Conservation (phyloP, 352 stramenopile genomes). For the Paralagenidium karlingii region DNA sequence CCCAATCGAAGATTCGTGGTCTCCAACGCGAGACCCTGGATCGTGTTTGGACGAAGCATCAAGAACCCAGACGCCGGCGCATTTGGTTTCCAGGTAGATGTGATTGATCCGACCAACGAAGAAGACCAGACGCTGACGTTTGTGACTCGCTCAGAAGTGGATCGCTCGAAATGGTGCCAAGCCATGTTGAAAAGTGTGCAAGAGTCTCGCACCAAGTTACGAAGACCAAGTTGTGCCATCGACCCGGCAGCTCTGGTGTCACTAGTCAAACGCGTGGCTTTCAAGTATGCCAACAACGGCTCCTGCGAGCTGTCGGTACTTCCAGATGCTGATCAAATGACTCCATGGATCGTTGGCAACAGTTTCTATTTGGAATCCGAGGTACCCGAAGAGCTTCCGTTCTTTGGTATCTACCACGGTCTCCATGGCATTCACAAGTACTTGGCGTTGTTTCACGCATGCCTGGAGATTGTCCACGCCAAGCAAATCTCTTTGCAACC, state of each 20-base stretch:
- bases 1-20: no score
- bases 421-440: conserved; percentile 55
- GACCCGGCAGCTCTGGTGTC: conserved; percentile 48
- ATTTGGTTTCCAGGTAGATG: conserved; percentile 70
- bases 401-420: conserved; percentile 66
- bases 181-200: conserved; percentile 33
- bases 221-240: conserved; percentile 40
- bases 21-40: conserved; percentile 64
- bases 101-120: conserved; percentile 58
- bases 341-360: conserved; percentile 33
- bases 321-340: conserved; percentile 43
- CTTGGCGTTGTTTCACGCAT: conserved; percentile 47
- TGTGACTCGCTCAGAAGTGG: conserved; percentile 42
- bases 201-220: conserved; percentile 21
- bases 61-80: conserved; percentile 51
- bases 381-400: conserved; percentile 64
- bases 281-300: conserved; percentile 27
- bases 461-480: conserved; percentile 36
- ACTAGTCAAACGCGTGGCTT: conserved; percentile 47
- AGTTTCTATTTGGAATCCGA: conserved; percentile 70
- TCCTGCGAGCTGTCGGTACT: no score
- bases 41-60: conserved; percentile 51
- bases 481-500: conserved; percentile 52
- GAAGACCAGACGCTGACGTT: conserved; percentile 67
- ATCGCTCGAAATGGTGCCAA: conserved; percentile 45